These are phyloP conservation scores for Coniella lustricola DNA, from an alignment of 2,329 filamentous ascomycete species.

Conservation along the genomic window DNA sequence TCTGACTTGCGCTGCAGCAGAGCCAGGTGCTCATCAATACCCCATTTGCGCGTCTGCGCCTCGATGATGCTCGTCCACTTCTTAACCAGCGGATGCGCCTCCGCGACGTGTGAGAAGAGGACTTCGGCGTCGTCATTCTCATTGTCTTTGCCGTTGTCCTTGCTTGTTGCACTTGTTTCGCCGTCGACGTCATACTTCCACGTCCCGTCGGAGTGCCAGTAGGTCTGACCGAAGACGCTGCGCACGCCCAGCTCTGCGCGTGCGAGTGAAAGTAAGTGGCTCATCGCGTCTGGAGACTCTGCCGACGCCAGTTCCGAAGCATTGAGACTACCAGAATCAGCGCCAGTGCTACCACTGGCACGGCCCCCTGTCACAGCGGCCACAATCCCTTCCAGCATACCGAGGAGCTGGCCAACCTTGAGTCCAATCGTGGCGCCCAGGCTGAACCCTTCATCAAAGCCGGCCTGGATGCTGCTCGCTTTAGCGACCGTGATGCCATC, in stretches of 20 bases:
- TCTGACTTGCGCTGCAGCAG: constrained; percentile 12
- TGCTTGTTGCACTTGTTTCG: not conserved
- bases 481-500: constrained; percentile 79
- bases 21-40: constrained; percentile 15
- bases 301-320: constrained; percentile 15
- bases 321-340: not conserved
- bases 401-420: constrained; percentile 66
- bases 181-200: constrained; percentile 58
- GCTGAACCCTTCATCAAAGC: constrained; percentile 86
- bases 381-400: constrained; percentile 66
- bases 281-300: constrained; percentile 17
- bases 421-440: constrained; percentile 77
- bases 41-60: constrained; percentile 33
- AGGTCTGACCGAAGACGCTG: constrained; percentile 57
- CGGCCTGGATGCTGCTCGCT: constrained; percentile 66
- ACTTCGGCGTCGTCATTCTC: constrained; percentile 25
- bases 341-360: not conserved
- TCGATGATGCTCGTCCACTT: constrained; percentile 50
- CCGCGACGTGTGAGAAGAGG: constrained; percentile 56
- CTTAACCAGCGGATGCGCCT: constrained; percentile 57
- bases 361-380: constrained; percentile 34
- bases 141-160: constrained; percentile 10
- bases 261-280: constrained; percentile 40
- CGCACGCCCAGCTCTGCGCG: constrained; percentile 52
- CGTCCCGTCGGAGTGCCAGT: constrained; percentile 62